Conservation (phyloP, 495 filamentous ascomycete species). For the Xylaria longipes region DNA sequence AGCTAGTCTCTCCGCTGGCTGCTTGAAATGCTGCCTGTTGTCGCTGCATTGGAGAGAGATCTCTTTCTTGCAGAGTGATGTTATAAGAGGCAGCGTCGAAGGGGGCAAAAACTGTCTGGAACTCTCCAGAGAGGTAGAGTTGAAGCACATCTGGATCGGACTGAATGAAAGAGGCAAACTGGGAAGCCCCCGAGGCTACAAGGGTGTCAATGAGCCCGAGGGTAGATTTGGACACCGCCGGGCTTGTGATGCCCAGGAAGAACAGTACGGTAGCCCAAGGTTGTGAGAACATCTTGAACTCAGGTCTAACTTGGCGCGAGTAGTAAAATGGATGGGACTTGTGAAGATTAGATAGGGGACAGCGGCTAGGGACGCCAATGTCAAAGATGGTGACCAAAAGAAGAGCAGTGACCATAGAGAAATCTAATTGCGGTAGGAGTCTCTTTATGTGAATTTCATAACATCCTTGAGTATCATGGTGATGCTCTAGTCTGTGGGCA, state of each 20-base stretch:
- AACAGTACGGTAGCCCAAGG: neutral
- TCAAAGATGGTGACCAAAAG: no score
- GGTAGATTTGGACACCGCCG: neutral
- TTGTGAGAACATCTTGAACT: neutral
- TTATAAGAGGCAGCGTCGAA: conserved; percentile 24
- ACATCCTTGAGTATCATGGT: no score
- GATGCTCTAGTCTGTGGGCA: no score
- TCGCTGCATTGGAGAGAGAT: conserved; percentile 4
- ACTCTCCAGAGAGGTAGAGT: conserved; percentile 36
- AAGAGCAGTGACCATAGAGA: no score
- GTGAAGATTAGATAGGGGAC: neutral
- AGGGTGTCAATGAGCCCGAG: conserved; percentile 33
- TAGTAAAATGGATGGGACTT: neutral
- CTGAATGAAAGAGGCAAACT: conserved; percentile 42
- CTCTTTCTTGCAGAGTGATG: conserved; percentile 8
- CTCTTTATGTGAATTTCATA: no score
- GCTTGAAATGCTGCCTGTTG: conserved; percentile 25
- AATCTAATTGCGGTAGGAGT: no score
- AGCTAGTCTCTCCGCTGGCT: conserved; percentile 14
- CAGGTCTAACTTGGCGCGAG: neutral
- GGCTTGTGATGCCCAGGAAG: neutral
- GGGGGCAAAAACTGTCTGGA: conserved; percentile 44
- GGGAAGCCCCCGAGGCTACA: conserved; percentile 32
- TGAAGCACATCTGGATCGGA: conserved; percentile 32
- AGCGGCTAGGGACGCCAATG: neutral